Evolutionary conservation across 1,284 basidiomycete genomes (phyloP), one percentile per base, ranked within the genome.

Genomic region (Amylostereum chailletii): DNA sequence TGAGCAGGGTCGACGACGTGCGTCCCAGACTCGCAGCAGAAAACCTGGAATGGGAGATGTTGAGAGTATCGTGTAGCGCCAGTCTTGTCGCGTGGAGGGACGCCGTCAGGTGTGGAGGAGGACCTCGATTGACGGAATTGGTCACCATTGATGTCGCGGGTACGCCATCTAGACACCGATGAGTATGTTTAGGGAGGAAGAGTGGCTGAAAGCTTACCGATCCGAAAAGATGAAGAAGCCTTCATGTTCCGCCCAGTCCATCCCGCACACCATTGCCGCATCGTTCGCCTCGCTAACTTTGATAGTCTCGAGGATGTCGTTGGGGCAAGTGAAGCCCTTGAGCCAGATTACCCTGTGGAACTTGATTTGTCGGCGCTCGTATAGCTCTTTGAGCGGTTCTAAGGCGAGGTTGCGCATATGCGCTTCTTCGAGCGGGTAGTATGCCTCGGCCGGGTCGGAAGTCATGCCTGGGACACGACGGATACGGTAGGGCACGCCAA

Each of bases 171-270:
- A 33, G n/a, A 27, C 8, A 38, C 34, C 11, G 5, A 9, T 3
- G 5, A 5, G 4, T 27, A 29, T 10, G 34, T 5, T 19, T 33
- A 48, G 31, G 8, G 46, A 32, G 2, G 5, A 30, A 47, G n/a
- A 34, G 32, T 29, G 31, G 29, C 31, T 29, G 32, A 27, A 48
- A 27, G 63, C 76, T 50, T 57, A 89, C 90, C 94, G 78, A 66
- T 95, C 94, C 29, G 93, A 95, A 69, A 95, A 96, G 58, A 96
- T 93, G 71, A 95, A 97, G 68, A 92, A 89, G 0, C 92, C 92
- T 57, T 93, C 90, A 63, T 93, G 88, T 66, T 97, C 93, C 29
- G 92, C 93, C 94, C 94, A 97, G 64, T 97, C 94, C 94, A 96
- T 96, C 29, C 93, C 92, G 63, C 94, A 96, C 1, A 95, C 91